Base-by-base conservation (phyloP, 2,329 filamentous ascomycete species). In the Penicillium hordei region DNA sequence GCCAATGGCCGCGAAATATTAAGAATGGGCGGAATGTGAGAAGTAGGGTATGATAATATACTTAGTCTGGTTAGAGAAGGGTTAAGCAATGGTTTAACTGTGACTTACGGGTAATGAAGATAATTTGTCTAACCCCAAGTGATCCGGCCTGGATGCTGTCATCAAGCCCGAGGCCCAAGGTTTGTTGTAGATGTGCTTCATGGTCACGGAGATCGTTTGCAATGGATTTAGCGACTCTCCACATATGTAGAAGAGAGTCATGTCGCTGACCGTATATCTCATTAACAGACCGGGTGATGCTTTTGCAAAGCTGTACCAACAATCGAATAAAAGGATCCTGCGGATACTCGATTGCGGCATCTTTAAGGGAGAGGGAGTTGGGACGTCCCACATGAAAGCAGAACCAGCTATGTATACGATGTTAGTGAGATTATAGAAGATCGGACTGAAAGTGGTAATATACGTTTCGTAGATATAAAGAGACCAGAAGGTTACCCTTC, bases 401-500 rank as follows among this genome's bases (percentile, higher is more conserved):
- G 31, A 74, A 72, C 77, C 77, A 79, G 5, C 78, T 80, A 21
- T 33, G 19, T 10, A 38, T 34, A 2, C 15, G 31, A 34, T 4
- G 36, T 57, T 33, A 53, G 43, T 7, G 3, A n/a, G 10, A 17
- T 3, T 13, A n/a, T 29, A 59, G 49, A 57, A 49, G 17, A 34
- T 50, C 25, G 48, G 49, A n/a, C 23, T 10, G 15, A 38, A 19
- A 23, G 13, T 29, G 3, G 49, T 25, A 46, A 62, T 73, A 4
- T 45, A 80, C 78, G 71, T 78, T 67, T 80, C 78, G 62, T 74
- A 80, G 27, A 76, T 70, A 59, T 72, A 79, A 2, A 80, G 62
- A 52, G 72, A 73, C 74, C 74, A 76, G 45, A 76, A 74, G 0
- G 74, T 76, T 27, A 72, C 60, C 42, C 75, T 69, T 52, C 76